Evolutionary conservation across 2,329 filamentous ascomycete genomes (phyloP), one percentile per base, ranked within the genome.

Genomic region (Aspergillus ruber): DNA sequence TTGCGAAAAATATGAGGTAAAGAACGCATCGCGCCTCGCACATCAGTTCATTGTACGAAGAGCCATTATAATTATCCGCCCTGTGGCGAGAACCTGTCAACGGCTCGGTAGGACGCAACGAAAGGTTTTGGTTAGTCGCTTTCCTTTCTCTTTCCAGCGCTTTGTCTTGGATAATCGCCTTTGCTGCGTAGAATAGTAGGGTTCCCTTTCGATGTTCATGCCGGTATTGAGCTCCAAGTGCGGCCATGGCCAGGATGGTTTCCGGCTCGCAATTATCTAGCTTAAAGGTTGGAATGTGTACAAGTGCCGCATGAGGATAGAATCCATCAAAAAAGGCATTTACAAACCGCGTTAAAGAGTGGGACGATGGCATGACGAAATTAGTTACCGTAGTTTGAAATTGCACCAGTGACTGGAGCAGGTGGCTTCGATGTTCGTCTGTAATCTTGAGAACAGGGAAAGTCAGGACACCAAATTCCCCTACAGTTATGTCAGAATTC

Each of bases 271-370:
- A 74, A 9, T 81, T 76, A 2, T 76, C 75, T 0, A 81, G 74
- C 1, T 73, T 72, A 44, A 86, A 72, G 0, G 83, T 85, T 0
- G 83, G 79, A 6, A 85, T 68, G 58, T 88, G 84, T n/a, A 86
- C 66, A 50, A 87, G 76, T 0, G 76, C 77, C 23, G 79, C 66
- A 46, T 79, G 75, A 20, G 76, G 72, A 51, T 79, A 72, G 48
- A 86, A 85, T 0, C 83, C 82, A 51, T 75, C 78, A 42, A 85
- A 77, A 55, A 85, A 87, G 1, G 82, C 82, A 53, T 84, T 81
- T 29, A 86, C 65, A 53, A 85, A 87, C 25, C 84, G 70, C 3
- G 80, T 81, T 13, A 86, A 63, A 0, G 84, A 83, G 54, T 85
- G 76, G 2, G 82, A 75, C 4, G 83, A 85, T 1, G 84, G 84